Percentiles rank a stretch among this genome's conserved stretches.
These are phyloP conservation scores for Aphanomyces stellatus DNA, from an alignment of 352 stramenopile genomes.

Conservation along the genomic window DNA sequence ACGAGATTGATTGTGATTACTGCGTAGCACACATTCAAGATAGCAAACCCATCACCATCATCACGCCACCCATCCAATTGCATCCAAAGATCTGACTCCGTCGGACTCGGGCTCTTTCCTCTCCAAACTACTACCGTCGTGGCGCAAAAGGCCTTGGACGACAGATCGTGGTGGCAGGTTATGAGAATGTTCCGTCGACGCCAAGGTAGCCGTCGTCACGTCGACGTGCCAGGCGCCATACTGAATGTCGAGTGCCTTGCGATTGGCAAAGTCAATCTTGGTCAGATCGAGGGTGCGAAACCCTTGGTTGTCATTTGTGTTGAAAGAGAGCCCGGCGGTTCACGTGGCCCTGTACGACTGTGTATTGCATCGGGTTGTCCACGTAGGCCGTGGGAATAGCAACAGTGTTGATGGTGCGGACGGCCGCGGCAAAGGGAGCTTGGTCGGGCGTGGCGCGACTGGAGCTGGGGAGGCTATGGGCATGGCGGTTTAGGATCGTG, in stretches of 20 bases:
- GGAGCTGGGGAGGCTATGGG: slow-evolving; percentile 28
- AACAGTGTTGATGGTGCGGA: slow-evolving; percentile 61
- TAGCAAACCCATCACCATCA: no score
- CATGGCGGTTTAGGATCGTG: slow-evolving; percentile 53
- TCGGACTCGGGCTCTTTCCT: no score
- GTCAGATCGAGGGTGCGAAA: slow-evolving; percentile 49
- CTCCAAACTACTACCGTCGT: no score
- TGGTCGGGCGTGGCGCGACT: slow-evolving; percentile 33
- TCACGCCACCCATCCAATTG: no score
- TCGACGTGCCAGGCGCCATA: slow-evolving; percentile 60
- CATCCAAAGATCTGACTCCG: no score
- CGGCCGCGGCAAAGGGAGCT: slow-evolving; percentile 34
- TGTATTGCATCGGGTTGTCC: slow-evolving; percentile 49
- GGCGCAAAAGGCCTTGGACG: slow-evolving; percentile 11
- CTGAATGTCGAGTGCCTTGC: slow-evolving; percentile 42
- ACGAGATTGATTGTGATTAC: no score
- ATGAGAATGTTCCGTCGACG: slow-evolving; percentile 31
- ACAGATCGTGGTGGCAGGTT: slow-evolving; percentile 46
- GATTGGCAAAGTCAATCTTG: slow-evolving; percentile 46
- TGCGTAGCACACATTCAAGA: no score
- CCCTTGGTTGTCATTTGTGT: slow-evolving; percentile 56
- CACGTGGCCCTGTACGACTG: slow-evolving; percentile 50
- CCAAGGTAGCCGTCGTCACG: slow-evolving; percentile 35
- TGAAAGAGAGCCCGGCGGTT: slow-evolving; percentile 52
- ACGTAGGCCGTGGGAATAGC: slow-evolving; percentile 27